These are phyloP conservation scores for Termitomyces sp. DNA, from an alignment of 768 basidiomycete species.

Conservation along the genomic window DNA sequence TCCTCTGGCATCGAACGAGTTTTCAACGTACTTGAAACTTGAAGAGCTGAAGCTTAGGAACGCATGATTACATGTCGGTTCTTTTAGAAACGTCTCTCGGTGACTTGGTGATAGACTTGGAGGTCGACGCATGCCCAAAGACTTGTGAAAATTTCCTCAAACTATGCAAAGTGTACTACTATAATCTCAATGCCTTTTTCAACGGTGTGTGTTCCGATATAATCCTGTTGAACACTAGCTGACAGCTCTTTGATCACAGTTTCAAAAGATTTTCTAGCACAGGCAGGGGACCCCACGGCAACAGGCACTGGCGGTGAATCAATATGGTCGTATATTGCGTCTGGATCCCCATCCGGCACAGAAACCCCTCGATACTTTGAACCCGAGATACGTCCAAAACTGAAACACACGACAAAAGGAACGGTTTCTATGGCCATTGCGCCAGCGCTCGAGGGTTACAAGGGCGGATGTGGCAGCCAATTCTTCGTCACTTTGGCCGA, in stretches of 20 bases:
- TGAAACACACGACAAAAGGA: constrained; percentile 83
- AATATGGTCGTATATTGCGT: constrained; percentile 72
- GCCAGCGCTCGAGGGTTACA: constrained; percentile 62
- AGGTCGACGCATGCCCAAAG: constrained; percentile 85
- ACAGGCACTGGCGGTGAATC: constrained; percentile 93
- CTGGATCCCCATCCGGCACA: constrained; percentile 31
- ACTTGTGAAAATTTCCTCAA: constrained; percentile 97
- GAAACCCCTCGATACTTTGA: constrained; percentile 68
- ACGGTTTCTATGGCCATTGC: constrained; percentile 98
- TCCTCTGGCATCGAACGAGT: too few species aligned
- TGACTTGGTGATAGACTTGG: constrained; percentile 94
- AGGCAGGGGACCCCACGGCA: constrained; percentile 94
- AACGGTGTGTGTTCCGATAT: constrained; percentile 67
- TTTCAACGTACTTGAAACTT: too few species aligned
- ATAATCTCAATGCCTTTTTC: constrained; percentile 97
- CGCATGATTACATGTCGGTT: constrained; percentile 69
- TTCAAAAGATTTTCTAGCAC: constrained; percentile 95
- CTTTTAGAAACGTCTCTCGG: constrained; percentile 96
- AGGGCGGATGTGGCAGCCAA: constrained; percentile 83
- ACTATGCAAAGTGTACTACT: constrained; percentile 95
- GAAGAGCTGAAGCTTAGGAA: not conserved
- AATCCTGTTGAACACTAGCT: not conserved
- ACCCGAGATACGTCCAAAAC: constrained; percentile 74
- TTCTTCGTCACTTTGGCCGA: constrained; percentile 95
- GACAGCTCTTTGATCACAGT: constrained; percentile 44